phyloP scores from a whole-genome alignment of 208 protist genomes.

The Porcisia hertigi region DNA sequence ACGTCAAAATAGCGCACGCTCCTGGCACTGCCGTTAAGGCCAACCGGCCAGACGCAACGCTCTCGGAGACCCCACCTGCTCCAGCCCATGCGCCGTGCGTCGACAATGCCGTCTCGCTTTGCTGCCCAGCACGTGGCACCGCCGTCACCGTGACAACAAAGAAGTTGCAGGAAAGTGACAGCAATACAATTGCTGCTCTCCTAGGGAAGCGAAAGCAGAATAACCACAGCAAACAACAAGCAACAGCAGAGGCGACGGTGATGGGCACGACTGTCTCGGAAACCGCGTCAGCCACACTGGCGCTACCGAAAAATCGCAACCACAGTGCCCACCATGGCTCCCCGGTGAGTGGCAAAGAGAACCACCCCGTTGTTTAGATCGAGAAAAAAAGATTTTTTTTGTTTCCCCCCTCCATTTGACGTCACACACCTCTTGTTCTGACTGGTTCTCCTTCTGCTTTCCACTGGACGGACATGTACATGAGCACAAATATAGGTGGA shows the following conservation, averaged over 20 bases:
- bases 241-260: neutral
- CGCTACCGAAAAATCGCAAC: neutral
- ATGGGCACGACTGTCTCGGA: neutral
- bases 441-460: neutral
- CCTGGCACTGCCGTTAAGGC: neutral
- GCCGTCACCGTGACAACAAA: neutral
- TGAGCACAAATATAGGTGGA: too few relatives aligned
- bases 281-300: neutral
- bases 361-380: neutral
- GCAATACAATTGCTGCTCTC: neutral
- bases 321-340: neutral
- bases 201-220: slow-evolving; percentile 7
- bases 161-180: neutral
- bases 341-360: slow-evolving; percentile 3
- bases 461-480: neutral
- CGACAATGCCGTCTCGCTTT: neutral
- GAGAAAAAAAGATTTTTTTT: neutral
- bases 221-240: neutral
- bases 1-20: slow-evolving; percentile 12
- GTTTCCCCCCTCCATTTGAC: neutral
- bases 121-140: neutral
- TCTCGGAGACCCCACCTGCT: neutral
- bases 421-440: neutral
- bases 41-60: neutral
- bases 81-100: neutral